Evolutionary conservation across 2,329 filamentous ascomycete genomes (phyloP).

Genomic region (Didymella keratinophila): DNA sequence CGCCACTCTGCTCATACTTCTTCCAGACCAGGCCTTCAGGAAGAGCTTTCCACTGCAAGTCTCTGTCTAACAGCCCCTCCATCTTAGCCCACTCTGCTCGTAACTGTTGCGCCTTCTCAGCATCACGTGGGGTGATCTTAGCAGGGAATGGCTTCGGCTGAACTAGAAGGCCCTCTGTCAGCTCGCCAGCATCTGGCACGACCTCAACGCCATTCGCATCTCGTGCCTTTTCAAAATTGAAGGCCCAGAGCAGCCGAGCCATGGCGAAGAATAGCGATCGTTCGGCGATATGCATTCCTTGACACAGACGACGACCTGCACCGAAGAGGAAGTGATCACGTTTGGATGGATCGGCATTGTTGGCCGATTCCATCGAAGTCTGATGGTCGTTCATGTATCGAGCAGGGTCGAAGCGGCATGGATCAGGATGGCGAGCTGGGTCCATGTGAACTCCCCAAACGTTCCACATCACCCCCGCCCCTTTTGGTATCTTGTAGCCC

Average conservation of each 20-base stretch:
- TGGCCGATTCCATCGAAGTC: slow-evolving; percentile 43
- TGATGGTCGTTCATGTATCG: slow-evolving; percentile 45
- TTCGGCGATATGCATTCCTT: slow-evolving; percentile 50
- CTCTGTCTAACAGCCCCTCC: slow-evolving; percentile 24
- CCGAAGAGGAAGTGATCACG: slow-evolving; percentile 53
- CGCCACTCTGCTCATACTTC: slow-evolving; percentile 19
- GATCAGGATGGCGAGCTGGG: slow-evolving; percentile 52
- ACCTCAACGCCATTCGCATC: slow-evolving; percentile 17
- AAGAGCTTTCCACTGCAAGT: slow-evolving; percentile 31
- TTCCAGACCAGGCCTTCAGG: slow-evolving; percentile 32
- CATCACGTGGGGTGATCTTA: slow-evolving; percentile 26
- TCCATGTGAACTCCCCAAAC: slow-evolving; percentile 51
- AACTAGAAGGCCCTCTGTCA: slow-evolving; percentile 31
- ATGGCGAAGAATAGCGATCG: slow-evolving; percentile 43
- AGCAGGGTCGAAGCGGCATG: slow-evolving; percentile 55
- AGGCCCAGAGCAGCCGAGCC: slow-evolving; percentile 46
- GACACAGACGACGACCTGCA: slow-evolving; percentile 49
- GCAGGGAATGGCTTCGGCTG: slow-evolving; percentile 30
- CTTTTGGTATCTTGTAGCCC: slow-evolving; percentile 51
- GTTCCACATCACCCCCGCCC: slow-evolving; percentile 46
- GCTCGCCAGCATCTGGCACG: slow-evolving; percentile 22
- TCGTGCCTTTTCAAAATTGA: slow-evolving; percentile 28
- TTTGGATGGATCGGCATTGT: slow-evolving; percentile 35
- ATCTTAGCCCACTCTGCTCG: slow-evolving; percentile 31
- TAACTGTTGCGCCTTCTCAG: slow-evolving; percentile 15